These are phyloP conservation scores for Ophiocordyceps camponoti-saundersi DNA, from an alignment of 2,329 filamentous ascomycete species.

Conservation along the genomic window DNA sequence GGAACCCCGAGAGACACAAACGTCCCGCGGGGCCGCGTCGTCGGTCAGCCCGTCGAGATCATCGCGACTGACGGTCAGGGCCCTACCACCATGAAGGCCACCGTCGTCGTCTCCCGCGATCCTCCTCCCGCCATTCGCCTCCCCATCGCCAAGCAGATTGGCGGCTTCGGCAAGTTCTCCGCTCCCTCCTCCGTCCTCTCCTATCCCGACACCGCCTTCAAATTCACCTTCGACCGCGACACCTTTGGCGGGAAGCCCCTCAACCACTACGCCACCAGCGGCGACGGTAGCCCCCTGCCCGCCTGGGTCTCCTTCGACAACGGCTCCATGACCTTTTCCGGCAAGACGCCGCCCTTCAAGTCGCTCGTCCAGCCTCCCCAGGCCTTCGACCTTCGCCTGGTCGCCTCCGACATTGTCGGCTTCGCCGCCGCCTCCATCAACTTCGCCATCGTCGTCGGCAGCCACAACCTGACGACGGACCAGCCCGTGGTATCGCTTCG, in stretches of 20 bases:
- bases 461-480: conserved; percentile 50
- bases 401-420: conserved; percentile 65
- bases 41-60: conserved; percentile 46
- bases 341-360: conserved; percentile 48
- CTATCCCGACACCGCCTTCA: conserved; percentile 34
- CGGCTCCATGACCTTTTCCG: conserved; percentile 46
- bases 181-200: conserved; percentile 41
- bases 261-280: conserved; percentile 62
- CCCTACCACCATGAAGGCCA: conserved; percentile 45
- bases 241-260: conserved; percentile 46
- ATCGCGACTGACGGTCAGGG: conserved; percentile 52
- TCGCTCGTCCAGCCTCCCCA: conserved; percentile 52
- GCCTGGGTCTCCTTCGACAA: conserved; percentile 70
- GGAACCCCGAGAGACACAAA: conserved; percentile 48
- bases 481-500: conserved; percentile 39
- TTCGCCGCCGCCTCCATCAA: conserved; percentile 49
- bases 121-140: conserved; percentile 34
- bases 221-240: conserved; percentile 32
- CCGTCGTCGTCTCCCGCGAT: conserved; percentile 49
- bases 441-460: conserved; percentile 58
- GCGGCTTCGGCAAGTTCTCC: conserved; percentile 39
- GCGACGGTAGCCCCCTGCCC: conserved; percentile 65
- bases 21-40: conserved; percentile 30
- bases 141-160: conserved; percentile 41
- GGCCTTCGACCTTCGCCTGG: conserved; percentile 51